These are phyloP conservation scores for Zygosaccharomyces bisporus DNA, from an alignment of 805 yeast genomes.

Conservation along the genomic window DNA sequence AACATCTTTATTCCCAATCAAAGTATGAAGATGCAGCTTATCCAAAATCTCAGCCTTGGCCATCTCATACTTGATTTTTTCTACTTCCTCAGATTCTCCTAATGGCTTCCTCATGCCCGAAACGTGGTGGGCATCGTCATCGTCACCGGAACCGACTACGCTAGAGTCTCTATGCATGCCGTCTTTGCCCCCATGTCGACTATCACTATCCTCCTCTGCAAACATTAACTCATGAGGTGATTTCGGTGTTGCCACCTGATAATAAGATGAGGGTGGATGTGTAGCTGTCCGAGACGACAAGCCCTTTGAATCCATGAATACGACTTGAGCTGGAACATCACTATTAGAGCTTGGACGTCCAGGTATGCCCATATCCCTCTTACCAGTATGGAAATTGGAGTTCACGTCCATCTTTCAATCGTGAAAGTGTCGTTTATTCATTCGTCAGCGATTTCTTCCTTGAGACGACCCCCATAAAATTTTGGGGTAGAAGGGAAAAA, in stretches of 20 bases:
- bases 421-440: background rate
- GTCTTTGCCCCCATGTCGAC: constrained; percentile 4
- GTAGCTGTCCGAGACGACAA: constrained; percentile 12
- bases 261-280: constrained; percentile 21
- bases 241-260: constrained; percentile 44
- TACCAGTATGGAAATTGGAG: constrained; percentile 1
- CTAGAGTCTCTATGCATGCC: constrained; percentile 13
- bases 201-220: constrained; percentile 20
- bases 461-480: background rate
- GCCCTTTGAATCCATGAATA: constrained; percentile 15
- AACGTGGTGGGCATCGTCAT: constrained; percentile 5
- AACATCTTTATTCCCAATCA: constrained; percentile 56
- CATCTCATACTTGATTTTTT: constrained; percentile 28
- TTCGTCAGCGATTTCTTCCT: background rate
- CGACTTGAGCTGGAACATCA: constrained; percentile 12
- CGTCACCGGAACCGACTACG: constrained; percentile 3
- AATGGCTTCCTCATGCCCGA: constrained; percentile 9
- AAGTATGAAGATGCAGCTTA: constrained; percentile 56
- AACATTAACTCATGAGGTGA: constrained; percentile 40
- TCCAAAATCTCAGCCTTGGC: constrained; percentile 38
- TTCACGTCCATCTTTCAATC: background rate
- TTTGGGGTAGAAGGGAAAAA: background rate
- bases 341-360: constrained; percentile 2
- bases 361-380: constrained; percentile 3
- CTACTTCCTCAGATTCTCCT: constrained; percentile 32